Conservation (phyloP, 768 basidiomycete genomes). For the Rhizopogon vinicolor region DNA sequence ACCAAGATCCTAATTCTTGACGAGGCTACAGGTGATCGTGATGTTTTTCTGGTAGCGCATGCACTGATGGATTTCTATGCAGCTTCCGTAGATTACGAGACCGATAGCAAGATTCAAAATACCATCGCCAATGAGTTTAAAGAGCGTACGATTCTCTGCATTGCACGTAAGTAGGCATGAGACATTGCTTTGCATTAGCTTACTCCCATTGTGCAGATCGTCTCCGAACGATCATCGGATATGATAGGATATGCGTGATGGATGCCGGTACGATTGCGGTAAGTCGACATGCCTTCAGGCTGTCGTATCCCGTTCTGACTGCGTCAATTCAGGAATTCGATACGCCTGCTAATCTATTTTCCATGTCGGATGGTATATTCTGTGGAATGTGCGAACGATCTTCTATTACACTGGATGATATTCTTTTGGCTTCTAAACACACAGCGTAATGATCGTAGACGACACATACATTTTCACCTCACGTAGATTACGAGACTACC, state of each 20-base stretch:
- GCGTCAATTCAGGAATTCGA: constrained; percentile 62
- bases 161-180: constrained; percentile 59
- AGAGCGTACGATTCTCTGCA: constrained; percentile 82
- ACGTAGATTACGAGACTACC: too few relatives aligned
- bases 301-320: neutral
- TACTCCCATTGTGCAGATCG: constrained; percentile 48
- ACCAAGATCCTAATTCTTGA: constrained; percentile 83
- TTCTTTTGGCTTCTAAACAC: constrained; percentile 33
- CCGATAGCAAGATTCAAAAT: constrained; percentile 86
- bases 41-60: neutral
- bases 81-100: constrained; percentile 89
- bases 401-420: constrained; percentile 49
- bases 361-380: constrained; percentile 62
- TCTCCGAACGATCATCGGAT: constrained; percentile 79
- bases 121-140: constrained; percentile 84
- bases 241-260: constrained; percentile 85
- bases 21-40: constrained; percentile 68
- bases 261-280: constrained; percentile 58
- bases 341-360: constrained; percentile 64
- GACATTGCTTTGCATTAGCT: neutral
- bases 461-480: too few relatives aligned
- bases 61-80: neutral
- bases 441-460: neutral
- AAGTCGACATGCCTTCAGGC: constrained; percentile 19
- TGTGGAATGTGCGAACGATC: constrained; percentile 70